phyloP scores from a whole-genome alignment of 345 rosid species.

The Iberis pinnata region DNA sequence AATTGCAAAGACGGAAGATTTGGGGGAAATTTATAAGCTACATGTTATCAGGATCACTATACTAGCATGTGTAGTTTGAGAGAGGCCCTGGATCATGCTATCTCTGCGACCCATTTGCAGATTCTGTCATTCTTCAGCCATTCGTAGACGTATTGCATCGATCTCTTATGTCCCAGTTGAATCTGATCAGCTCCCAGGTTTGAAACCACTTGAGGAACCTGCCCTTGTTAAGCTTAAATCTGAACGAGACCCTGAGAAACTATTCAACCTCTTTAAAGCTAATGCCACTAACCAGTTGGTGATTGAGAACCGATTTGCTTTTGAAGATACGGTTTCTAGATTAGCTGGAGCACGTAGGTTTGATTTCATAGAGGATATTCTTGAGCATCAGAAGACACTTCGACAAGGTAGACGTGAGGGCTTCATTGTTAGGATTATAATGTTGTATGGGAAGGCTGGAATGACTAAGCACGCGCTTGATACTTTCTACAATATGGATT shows the following conservation, averaged over 20 bases:
- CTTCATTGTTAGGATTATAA: conserved; percentile 67
- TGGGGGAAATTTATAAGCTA: too few species aligned
- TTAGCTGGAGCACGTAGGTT: conserved; percentile 63
- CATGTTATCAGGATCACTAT: conserved; percentile 16
- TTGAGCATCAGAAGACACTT: conserved; percentile 80
- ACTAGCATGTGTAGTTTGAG: conserved; percentile 43
- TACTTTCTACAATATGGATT: conserved; percentile 24
- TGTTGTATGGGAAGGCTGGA: conserved; percentile 74
- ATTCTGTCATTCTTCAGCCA: conserved; percentile 36
- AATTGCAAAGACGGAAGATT: conserved; percentile 15
- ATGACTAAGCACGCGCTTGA: conserved; percentile 60
- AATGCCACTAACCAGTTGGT: conserved; percentile 60
- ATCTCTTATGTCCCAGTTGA: conserved; percentile 13
- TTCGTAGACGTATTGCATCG: conserved; percentile 29
- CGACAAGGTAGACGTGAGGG: conserved; percentile 84
- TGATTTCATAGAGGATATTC: conserved; percentile 64
- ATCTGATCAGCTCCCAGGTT: conserved; percentile 17
- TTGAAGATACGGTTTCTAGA: conserved; percentile 66
- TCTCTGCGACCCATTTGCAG: conserved; percentile 52
- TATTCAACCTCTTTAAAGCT: conserved; percentile 54
- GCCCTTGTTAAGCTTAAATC: conserved; percentile 68
- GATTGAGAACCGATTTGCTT: conserved; percentile 57
- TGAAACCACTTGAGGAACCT: conserved; percentile 42
- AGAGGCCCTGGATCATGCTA: conserved; percentile 48
- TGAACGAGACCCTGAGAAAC: conserved; percentile 71